Conservation (phyloP, 768 basidiomycete genomes). For the Atractiella rhizophila region DNA sequence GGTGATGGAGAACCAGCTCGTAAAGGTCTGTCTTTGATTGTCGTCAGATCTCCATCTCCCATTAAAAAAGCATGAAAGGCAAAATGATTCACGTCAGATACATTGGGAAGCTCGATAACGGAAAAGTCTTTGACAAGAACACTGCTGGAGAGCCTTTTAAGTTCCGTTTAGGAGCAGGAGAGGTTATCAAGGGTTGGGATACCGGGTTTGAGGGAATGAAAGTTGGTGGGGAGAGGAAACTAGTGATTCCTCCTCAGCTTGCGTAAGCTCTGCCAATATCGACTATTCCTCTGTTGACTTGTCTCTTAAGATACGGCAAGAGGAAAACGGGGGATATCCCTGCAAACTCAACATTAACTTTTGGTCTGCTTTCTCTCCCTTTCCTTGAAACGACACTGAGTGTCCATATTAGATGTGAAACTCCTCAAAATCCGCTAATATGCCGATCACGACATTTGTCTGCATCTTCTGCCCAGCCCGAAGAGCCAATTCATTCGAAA, state of each 20-base stretch:
- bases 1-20: slow-evolving; percentile 68
- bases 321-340: slow-evolving; percentile 40
- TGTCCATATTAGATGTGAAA: no score
- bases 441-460: no score
- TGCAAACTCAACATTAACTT: no score
- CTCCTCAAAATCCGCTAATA: no score
- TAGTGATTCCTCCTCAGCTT: slow-evolving; percentile 46
- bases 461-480: no score
- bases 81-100: slow-evolving; percentile 66
- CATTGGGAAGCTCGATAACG: slow-evolving; percentile 61
- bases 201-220: slow-evolving; percentile 79
- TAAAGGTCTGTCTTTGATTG: no score
- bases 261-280: slow-evolving; percentile 25
- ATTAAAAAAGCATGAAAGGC: slow-evolving; percentile 67
- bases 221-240: slow-evolving; percentile 52
- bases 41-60: no score
- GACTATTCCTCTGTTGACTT: not conserved
- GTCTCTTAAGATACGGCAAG: slow-evolving; percentile 29
- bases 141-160: slow-evolving; percentile 62
- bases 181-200: slow-evolving; percentile 92
- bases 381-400: no score
- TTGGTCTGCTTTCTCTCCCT: no score
- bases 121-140: slow-evolving; percentile 33
- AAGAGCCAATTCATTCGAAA: no score
- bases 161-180: slow-evolving; percentile 43